Percentiles rank a stretch among this genome's conserved stretches.
These are phyloP conservation scores for Podospora conica DNA, from an alignment of 495 filamentous ascomycete species.

Conservation along the genomic window DNA sequence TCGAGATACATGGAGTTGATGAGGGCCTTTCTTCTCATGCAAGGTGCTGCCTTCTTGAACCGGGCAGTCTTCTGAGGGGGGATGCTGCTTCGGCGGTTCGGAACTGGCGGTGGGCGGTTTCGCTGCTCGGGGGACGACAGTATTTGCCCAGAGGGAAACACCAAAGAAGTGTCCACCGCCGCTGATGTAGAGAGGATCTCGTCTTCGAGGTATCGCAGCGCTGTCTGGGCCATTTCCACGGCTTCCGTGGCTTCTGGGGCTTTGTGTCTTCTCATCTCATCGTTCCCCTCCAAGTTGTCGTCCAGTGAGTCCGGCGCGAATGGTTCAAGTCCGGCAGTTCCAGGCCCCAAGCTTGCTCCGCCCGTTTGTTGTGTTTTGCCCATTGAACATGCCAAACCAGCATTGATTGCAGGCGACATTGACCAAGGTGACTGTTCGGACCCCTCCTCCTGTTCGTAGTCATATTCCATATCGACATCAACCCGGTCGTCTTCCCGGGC, in stretches of 20 bases:
- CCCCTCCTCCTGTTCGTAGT: neutral
- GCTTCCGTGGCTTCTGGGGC: neutral
- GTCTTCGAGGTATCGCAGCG: neutral
- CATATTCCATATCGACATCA: neutral
- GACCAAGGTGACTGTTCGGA: neutral
- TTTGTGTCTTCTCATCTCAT: neutral
- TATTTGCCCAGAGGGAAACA: neutral
- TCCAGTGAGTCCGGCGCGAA: too few relatives aligned
- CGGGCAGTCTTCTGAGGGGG: neutral
- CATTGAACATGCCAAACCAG: neutral
- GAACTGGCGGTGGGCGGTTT: neutral
- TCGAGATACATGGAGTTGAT: neutral
- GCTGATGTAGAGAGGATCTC: neutral
- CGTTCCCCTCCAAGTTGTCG: neutral
- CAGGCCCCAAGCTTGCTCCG: neutral
- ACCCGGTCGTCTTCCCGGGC: neutral
- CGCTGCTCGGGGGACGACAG: neutral
- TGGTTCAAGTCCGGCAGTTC: too few relatives aligned
- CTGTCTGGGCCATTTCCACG: neutral
- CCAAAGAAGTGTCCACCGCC: neutral
- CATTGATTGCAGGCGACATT: neutral
- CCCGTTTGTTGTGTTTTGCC: neutral
- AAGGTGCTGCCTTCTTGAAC: neutral
- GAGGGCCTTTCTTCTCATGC: neutral
- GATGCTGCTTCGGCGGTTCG: neutral